Base-by-base conservation (phyloP, 2,329 filamentous ascomycete genomes). In the Phialocephala sp. region DNA sequence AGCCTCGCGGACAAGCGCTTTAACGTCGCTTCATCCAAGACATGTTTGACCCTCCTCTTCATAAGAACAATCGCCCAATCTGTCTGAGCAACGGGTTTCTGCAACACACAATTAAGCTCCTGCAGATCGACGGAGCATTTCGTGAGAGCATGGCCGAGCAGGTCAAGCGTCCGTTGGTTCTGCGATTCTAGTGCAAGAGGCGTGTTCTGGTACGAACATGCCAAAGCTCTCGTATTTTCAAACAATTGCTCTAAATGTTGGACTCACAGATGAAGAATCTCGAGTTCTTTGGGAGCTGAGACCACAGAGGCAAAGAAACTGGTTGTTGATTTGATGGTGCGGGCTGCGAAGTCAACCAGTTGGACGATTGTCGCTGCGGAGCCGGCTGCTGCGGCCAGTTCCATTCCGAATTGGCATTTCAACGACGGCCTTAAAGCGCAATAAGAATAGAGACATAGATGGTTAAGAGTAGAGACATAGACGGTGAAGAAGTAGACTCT, bases 291-390 rank as follows among this genome's bases (percentile, higher is more conserved):
- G 4, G 45, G 24, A 11, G 45, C 45, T 24, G 45, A 50, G 3
- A 24, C 45, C n/a, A 50, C 45, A 8, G 45, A 50, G 45, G 45
- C 45, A 14, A 50, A 50, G 45, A 50, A 50, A 20, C 45, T 50
- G 20, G 45, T 50, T 50, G 45, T 50, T 50, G 45, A 50, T 27
- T 50, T 50, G 45, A 50, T 50, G 45, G 45, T 50, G 45, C 45
- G 45, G 20, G 8, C 45, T 24, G 45, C 45, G 45, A 50, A 50
- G 20, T 50, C 45, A 50, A 14, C 22, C 45, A 50, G 45, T 50
- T 50, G 45, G 20, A 50, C 45, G 22, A 50, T 11, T 50, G 45
- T 50, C 8, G 45, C 45, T 14, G 45, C 45, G 2, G 45, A 50
- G 20, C 45, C 45, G 11, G 45, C 45, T 22, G 45, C 45, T 22